A percentile compares a stretch with the other conserved stretches of the same genome.
Evolutionary conservation across 495 filamentous ascomycete genomes (phyloP).

Genomic region (Lindgomyces ingoldianus): DNA sequence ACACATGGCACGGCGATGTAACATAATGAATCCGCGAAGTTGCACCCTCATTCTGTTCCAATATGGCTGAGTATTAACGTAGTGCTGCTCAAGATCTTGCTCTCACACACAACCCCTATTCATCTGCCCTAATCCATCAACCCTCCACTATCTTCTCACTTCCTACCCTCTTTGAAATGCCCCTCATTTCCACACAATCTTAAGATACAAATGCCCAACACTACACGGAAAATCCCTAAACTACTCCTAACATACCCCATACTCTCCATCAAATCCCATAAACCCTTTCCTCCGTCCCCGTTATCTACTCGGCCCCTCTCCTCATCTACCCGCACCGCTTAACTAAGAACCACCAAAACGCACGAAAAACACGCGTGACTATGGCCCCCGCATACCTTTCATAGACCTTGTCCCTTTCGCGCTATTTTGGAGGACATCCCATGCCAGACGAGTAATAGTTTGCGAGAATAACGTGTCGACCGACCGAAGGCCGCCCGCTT

Average conservation of each 20-base stretch:
- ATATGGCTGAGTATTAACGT: too few species aligned
- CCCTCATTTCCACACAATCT: neutral
- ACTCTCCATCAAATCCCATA: neutral
- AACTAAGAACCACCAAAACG: neutral
- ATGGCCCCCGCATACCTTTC: neutral
- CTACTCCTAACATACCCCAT: neutral
- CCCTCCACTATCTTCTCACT: too few species aligned
- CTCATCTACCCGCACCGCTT: neutral
- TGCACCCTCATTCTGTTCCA: too few species aligned
- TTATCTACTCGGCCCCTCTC: neutral
- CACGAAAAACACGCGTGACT: neutral
- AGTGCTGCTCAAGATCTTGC: too few species aligned
- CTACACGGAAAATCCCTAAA: neutral
- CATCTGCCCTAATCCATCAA: too few species aligned
- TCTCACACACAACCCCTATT: too few species aligned
- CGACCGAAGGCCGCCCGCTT: neutral
- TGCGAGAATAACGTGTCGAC: neutral
- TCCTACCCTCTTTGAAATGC: too few species aligned
- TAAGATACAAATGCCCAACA: neutral
- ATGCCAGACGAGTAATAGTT: neutral
- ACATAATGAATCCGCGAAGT: too few species aligned
- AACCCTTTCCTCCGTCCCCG: neutral
- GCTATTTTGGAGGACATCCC: neutral
- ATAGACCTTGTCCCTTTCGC: neutral
- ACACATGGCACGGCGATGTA: too few species aligned